Evolutionary conservation across 768 basidiomycete genomes (phyloP).

Genomic region (Lactifluus piperatus): DNA sequence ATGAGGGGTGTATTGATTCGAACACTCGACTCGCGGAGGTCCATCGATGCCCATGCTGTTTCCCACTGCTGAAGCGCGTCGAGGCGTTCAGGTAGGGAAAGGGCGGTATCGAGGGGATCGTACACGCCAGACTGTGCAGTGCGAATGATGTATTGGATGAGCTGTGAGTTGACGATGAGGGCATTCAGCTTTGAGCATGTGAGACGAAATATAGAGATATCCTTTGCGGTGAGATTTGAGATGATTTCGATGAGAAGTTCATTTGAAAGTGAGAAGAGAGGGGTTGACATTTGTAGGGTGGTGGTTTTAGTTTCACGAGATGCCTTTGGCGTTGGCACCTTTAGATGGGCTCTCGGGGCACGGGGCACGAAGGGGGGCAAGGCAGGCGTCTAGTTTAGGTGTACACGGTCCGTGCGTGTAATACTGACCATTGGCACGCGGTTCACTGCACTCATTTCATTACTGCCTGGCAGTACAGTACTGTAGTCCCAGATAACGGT

Average conservation of each 20-base stretch:
- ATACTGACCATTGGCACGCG: no score
- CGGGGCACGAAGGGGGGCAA: no score
- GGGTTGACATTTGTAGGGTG: neutral
- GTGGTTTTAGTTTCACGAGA: neutral
- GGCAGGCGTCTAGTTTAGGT: neutral
- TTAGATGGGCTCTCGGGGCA: no score
- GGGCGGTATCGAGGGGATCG: conserved; percentile 5
- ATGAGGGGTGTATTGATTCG: neutral
- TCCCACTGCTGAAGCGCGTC: neutral
- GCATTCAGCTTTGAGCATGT: neutral
- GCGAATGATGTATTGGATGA: neutral
- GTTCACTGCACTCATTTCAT: no score
- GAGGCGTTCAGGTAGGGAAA: neutral
- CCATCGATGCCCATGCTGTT: neutral
- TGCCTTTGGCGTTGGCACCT: no score
- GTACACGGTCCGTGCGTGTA: neutral
- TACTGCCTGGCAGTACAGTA: no score
- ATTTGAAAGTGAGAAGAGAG: conserved; percentile 6
- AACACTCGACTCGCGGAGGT: neutral
- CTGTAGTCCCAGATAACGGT: no score
- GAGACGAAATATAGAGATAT: neutral
- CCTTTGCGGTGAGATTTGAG: neutral
- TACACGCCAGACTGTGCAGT: conserved; percentile 12
- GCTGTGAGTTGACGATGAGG: neutral
- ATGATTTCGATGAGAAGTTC: conserved; percentile 7